These are phyloP conservation scores for Waltiozyma sp. DNA, from an alignment of 1,139 yeast species.

Conservation along the genomic window DNA sequence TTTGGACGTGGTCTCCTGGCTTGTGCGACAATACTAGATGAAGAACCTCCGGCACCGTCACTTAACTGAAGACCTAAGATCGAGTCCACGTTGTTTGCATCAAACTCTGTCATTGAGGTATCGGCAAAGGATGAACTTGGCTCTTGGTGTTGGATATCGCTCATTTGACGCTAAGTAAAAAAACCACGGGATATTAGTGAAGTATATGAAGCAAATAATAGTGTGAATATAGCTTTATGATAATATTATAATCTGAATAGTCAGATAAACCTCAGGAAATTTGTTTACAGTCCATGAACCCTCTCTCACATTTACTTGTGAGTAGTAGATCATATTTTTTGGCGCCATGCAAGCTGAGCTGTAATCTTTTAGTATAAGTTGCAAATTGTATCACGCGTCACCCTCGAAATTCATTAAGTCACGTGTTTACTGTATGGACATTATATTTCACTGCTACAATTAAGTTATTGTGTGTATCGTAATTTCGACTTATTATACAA, in stretches of 20 bases:
- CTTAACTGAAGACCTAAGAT: conserved; percentile 5
- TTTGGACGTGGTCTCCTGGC: conserved; percentile 12
- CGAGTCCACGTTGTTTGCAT: conserved; percentile 3
- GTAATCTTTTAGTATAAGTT: too few relatives aligned
- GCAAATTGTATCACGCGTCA: neutral
- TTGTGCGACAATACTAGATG: neutral
- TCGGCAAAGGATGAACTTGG: neutral
- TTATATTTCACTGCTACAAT: too few relatives aligned
- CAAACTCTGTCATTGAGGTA: neutral
- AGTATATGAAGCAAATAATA: too few relatives aligned
- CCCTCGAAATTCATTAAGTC: neutral
- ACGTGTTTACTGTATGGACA: neutral
- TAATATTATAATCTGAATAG: too few relatives aligned
- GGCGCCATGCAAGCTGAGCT: too few relatives aligned
- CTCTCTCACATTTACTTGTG: too few relatives aligned
- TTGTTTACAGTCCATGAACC: too few relatives aligned
- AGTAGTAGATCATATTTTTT: neutral
- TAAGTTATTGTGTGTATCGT: too few relatives aligned
- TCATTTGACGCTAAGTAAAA: neutral
- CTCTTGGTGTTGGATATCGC: neutral
- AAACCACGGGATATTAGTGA: neutral
- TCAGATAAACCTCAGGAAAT: too few relatives aligned
- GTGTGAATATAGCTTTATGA: too few relatives aligned
- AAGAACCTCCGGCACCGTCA: conserved; percentile 6
- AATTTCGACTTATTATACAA: too few relatives aligned